These are phyloP conservation scores for Xylaria polymorpha DNA, from an alignment of 2,329 filamentous ascomycete species.

Conservation along the genomic window DNA sequence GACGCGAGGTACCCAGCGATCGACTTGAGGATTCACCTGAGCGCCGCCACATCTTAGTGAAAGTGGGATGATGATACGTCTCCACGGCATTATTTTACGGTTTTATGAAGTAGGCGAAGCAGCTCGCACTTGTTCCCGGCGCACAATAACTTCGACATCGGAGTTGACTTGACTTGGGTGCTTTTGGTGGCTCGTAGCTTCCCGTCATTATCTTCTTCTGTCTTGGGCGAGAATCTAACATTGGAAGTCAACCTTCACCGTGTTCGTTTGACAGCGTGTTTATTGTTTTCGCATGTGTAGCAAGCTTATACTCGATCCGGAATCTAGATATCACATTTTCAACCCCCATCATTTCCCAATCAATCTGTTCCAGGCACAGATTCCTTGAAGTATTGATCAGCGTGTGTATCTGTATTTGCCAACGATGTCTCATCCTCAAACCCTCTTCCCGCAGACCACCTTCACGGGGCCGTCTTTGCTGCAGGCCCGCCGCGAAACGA, in stretches of 20 bases:
- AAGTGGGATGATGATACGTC: constrained; percentile 21
- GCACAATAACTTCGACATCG: constrained; percentile 33
- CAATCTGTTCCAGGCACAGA: not conserved
- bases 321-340: not conserved
- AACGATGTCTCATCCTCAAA: constrained; percentile 63
- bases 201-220: not conserved
- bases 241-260: not conserved
- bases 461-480: constrained; percentile 54
- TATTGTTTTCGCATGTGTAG: constrained; percentile 9
- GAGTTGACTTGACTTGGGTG: constrained; percentile 7
- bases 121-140: constrained; percentile 2
- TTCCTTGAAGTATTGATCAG: not conserved
- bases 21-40: constrained; percentile 19
- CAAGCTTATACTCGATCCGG: not conserved
- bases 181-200: constrained; percentile 4
- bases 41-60: constrained; percentile 11
- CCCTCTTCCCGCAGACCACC: constrained; percentile 52
- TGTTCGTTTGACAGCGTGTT: not conserved
- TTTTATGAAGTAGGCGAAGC: not conserved
- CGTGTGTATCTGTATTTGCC: constrained; percentile 6
- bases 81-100: not conserved
- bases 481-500: constrained; percentile 49
- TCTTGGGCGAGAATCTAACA: not conserved
- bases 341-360: not conserved
- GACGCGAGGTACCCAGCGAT: constrained; percentile 19